phyloP scores from a whole-genome alignment of 495 filamentous ascomycete genomes.

The Hyphodiscus hymeniophilus region DNA sequence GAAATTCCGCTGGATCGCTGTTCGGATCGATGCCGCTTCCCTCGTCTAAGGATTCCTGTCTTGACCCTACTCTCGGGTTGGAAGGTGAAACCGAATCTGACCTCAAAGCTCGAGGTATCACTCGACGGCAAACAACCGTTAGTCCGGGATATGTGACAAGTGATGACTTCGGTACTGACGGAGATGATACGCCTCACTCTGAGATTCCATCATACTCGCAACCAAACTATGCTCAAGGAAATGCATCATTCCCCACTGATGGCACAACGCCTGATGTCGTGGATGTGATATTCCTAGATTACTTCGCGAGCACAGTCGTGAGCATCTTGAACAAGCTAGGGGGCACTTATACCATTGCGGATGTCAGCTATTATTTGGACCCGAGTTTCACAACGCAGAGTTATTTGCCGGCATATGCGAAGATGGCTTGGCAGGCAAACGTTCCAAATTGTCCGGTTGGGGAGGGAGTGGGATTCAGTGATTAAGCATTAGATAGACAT shows the following conservation, averaged over 20 bases:
- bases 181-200: conserved; percentile 70
- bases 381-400: conserved; percentile 36
- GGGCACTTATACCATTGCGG: conserved; percentile 27
- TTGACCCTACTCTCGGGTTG: conserved; percentile 28
- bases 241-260: conserved; percentile 37
- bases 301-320: conserved; percentile 55
- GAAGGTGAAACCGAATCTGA: conserved; percentile 14
- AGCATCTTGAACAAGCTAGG: conserved; percentile 31
- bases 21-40: conserved; percentile 21
- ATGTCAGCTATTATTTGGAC: conserved; percentile 35
- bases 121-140: conserved; percentile 30
- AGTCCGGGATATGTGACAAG: conserved; percentile 33
- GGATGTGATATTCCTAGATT: conserved; percentile 74
- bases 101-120: conserved; percentile 20
- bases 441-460: conserved; percentile 37
- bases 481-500: no score
- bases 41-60: conserved; percentile 32
- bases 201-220: conserved; percentile 53
- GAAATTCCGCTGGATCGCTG: conserved; percentile 20
- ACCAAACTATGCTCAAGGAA: conserved; percentile 60
- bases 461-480: conserved; percentile 17
- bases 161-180: conserved; percentile 46
- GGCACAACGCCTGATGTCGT: conserved; percentile 44
- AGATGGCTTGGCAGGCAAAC: conserved; percentile 36
- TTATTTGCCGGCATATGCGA: conserved; percentile 41